Evolutionary conservation across 2,329 filamentous ascomycete genomes (phyloP), one percentile per base, ranked within the genome.

Genomic region (Clarireedia homoeocarpa): DNA sequence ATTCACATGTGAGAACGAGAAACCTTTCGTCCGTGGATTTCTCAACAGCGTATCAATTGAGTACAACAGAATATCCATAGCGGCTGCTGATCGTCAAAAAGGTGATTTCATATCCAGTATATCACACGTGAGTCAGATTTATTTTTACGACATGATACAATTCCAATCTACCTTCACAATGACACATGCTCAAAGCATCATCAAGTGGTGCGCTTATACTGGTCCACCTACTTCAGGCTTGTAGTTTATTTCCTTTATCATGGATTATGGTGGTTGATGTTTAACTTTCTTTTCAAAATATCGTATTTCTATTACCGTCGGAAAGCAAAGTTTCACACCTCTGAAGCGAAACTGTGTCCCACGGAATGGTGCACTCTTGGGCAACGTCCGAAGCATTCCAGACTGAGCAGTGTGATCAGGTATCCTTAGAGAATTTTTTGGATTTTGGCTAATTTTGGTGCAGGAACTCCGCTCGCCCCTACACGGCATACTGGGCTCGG

Each of bases 91-190:
- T 53, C 70, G 69, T 9, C 76, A 77, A 30, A 81, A 81, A 61
- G 75, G 75, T 1, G 77, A 82, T 52, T 76, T 81, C 24, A 72
- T 84, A 7, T 77, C 78, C 1, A 82, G 77, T 0, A 74, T 84
- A 4, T 81, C 77, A 6, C 81, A 84, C 62, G 53, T 57, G 50
- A 59, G 38, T 39, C 5, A 12, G 10, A n/a, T 17, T 23, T 15
- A 20, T 20, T 12, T 15, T 27, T n/a, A 26, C 27, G 27, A 2
- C 6, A 40, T 40, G 39, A 6, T n/a, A 40, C 39, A 38, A 6
- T 40, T 20, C 39, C 39, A 14, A 40, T 5, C 24, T 15, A 38
- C 14, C 17, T 17, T 9, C 14, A 48, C 14, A 48, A 0, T 45
- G 6, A 17, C 17, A 20, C 20, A 17, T 15, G n/a, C 20, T 23